phyloP scores from a whole-genome alignment of 2,329 filamentous ascomycete species.

The Cladosporium cucumerinum region DNA sequence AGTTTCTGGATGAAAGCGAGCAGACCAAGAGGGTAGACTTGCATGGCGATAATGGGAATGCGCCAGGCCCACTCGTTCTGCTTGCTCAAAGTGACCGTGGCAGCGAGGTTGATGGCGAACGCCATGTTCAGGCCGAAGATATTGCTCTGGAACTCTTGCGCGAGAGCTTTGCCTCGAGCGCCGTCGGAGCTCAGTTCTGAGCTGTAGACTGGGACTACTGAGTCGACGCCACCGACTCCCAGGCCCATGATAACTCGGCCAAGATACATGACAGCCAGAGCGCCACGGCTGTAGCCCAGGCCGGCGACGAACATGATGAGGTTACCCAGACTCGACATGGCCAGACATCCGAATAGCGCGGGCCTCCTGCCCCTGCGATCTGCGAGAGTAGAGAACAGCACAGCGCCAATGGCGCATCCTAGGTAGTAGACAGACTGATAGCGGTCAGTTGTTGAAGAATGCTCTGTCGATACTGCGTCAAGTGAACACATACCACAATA shows the following conservation, averaged over 20 bases:
- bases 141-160: constrained; percentile 63
- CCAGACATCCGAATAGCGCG: constrained; percentile 55
- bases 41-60: constrained; percentile 59
- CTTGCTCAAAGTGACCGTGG: constrained; percentile 55
- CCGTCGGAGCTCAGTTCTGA: constrained; percentile 57
- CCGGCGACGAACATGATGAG: constrained; percentile 60
- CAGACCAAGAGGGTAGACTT: constrained; percentile 55
- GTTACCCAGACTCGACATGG: constrained; percentile 54
- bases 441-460: not conserved
- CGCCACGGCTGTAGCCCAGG: constrained; percentile 42
- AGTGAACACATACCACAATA: constrained; percentile 42
- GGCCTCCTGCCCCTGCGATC: constrained; percentile 54
- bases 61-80: constrained; percentile 60
- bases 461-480: not conserved
- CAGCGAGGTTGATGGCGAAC: constrained; percentile 56
- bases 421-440: constrained; percentile 57
- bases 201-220: constrained; percentile 59
- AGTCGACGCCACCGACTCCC: constrained; percentile 59
- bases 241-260: constrained; percentile 54
- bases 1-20: constrained; percentile 52
- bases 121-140: constrained; percentile 61
- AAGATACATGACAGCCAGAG: constrained; percentile 49
- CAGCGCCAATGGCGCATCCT: constrained; percentile 56
- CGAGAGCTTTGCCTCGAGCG: constrained; percentile 55
- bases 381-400: constrained; percentile 55